A percentile compares a stretch with the other conserved stretches of the same genome.
Conservation (phyloP, 176 grass and related monocot genomes). For the Aechmea fasciata region DNA sequence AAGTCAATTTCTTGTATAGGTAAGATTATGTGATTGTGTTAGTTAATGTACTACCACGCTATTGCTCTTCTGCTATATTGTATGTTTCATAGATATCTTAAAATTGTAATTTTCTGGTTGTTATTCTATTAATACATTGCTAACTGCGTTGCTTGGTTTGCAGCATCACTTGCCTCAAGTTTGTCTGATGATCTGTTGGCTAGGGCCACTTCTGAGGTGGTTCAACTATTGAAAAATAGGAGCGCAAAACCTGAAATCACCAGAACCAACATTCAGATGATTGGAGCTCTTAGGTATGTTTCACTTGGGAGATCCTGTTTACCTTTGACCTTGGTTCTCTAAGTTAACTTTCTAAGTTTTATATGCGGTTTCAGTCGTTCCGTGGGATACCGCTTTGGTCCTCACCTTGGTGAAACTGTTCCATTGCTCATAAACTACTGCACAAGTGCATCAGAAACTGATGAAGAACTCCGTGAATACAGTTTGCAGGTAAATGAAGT, state of each 20-base stretch:
- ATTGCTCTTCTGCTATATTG: not conserved
- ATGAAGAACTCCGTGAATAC: slow-evolving; percentile 94
- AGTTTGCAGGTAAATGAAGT: slow-evolving; percentile 67
- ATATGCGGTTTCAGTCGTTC: slow-evolving; percentile 54
- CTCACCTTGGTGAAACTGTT: slow-evolving; percentile 79
- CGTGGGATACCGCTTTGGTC: slow-evolving; percentile 96
- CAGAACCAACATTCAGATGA: slow-evolving; percentile 98
- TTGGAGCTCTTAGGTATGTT: slow-evolving; percentile 87
- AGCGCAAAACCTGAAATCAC: slow-evolving; percentile 66
- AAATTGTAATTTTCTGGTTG: not conserved
- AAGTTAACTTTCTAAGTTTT: not conserved
- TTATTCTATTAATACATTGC: not conserved
- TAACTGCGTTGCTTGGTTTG: slow-evolving; percentile 5
- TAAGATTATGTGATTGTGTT: slow-evolving; percentile 13
- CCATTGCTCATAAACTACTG: slow-evolving; percentile 91
- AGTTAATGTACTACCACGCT: not conserved
- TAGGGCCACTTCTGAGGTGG: slow-evolving; percentile 68
- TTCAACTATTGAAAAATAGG: slow-evolving; percentile 68
- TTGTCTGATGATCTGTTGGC: slow-evolving; percentile 90
- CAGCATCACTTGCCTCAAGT: slow-evolving; percentile 85
- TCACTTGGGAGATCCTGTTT: not conserved
- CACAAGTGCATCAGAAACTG: slow-evolving; percentile 85
- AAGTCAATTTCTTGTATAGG: slow-evolving; percentile 95
- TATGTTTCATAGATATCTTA: slow-evolving; percentile 7
- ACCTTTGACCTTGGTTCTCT: not conserved